These are phyloP conservation scores for Trypanosoma lewisi DNA, from an alignment of 208 protist species.

Conservation along the genomic window DNA sequence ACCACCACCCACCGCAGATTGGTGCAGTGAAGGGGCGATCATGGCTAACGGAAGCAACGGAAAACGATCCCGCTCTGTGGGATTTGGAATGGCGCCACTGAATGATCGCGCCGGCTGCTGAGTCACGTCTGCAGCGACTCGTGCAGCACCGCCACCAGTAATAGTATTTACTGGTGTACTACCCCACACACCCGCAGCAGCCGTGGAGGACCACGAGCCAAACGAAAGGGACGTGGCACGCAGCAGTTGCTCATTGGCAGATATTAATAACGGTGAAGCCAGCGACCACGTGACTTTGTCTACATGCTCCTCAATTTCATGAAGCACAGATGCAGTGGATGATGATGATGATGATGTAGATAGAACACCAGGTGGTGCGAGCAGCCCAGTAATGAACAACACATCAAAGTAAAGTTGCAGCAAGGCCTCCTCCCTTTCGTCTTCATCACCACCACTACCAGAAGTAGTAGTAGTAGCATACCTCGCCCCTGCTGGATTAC, in stretches of 20 bases:
- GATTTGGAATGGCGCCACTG: not conserved
- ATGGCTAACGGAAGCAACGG: conserved; percentile 20
- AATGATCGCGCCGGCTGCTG: not conserved
- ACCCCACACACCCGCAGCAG: conserved; percentile 8
- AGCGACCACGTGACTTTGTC: conserved; percentile 26
- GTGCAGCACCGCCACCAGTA: too few species aligned
- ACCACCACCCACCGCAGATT: not conserved
- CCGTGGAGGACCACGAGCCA: conserved; percentile 18
- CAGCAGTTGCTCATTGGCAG: conserved; percentile 21
- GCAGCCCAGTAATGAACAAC: conserved; percentile 6
- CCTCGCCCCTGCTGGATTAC: not conserved
- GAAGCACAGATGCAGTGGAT: conserved; percentile 10
- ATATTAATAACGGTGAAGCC: conserved; percentile 6
- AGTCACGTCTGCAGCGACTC: not conserved
- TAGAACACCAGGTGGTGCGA: not conserved
- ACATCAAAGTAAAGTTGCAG: conserved; percentile 41
- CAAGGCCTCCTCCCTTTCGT: conserved; percentile 22
- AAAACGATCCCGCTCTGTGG: conserved; percentile 20
- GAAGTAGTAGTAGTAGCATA: not conserved
- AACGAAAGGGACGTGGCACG: conserved; percentile 24
- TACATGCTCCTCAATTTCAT: conserved; percentile 16
- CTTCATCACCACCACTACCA: not conserved
- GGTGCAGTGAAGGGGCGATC: not conserved
- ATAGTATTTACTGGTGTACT: not conserved
- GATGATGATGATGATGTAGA: conserved; percentile 1